These are phyloP conservation scores for Phytophthora niederhauseri DNA, from an alignment of 352 stramenopile genomes.

Conservation along the genomic window DNA sequence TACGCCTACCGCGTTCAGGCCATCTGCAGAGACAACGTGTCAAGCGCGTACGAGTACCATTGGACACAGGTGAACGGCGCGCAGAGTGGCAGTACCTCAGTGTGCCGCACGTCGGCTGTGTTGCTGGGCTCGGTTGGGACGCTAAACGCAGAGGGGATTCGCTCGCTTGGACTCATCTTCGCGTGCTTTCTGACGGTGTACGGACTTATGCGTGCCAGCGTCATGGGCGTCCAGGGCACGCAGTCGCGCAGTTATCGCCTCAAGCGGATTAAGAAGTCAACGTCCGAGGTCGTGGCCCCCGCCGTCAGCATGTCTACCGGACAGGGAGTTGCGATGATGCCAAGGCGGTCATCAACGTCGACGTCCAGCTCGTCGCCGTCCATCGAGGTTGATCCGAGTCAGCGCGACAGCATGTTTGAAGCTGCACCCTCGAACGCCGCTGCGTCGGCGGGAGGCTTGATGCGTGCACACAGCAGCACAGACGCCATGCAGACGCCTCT, in stretches of 20 bases:
- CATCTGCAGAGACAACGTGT: slow-evolving; percentile 39
- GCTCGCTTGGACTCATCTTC: slow-evolving; percentile 53
- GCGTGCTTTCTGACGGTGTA: slow-evolving; percentile 65
- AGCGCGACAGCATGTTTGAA: slow-evolving; percentile 32
- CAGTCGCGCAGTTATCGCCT: slow-evolving; percentile 55
- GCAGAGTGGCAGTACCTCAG: slow-evolving; percentile 5
- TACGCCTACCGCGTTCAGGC: slow-evolving; percentile 58
- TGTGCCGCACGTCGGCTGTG: slow-evolving; percentile 17
- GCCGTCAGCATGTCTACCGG: slow-evolving; percentile 2
- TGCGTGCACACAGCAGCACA: slow-evolving; percentile 27
- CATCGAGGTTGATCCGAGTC: slow-evolving; percentile 29
- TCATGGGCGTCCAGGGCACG: slow-evolving; percentile 56
- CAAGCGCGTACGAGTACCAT: slow-evolving; percentile 56
- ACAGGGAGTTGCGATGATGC: slow-evolving; percentile 26
- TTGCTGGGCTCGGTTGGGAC: slow-evolving; percentile 28
- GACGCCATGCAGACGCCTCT: slow-evolving; percentile 20
- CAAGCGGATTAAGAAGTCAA: slow-evolving; percentile 58
- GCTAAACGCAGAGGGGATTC: slow-evolving; percentile 42
- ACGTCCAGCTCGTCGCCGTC: slow-evolving; percentile 42
- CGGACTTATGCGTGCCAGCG: slow-evolving; percentile 55
- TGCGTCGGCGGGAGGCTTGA: slow-evolving; percentile 16
- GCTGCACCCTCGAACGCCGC: slow-evolving; percentile 4
- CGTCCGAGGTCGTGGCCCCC: slow-evolving; percentile 23
- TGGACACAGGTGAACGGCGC: slow-evolving; percentile 25
- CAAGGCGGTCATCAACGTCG: slow-evolving; percentile 37